Evolutionary conservation across 441 rosid genomes (phyloP), one percentile per base, ranked within the genome.

Genomic region (Adansonia rubrostipa): DNA sequence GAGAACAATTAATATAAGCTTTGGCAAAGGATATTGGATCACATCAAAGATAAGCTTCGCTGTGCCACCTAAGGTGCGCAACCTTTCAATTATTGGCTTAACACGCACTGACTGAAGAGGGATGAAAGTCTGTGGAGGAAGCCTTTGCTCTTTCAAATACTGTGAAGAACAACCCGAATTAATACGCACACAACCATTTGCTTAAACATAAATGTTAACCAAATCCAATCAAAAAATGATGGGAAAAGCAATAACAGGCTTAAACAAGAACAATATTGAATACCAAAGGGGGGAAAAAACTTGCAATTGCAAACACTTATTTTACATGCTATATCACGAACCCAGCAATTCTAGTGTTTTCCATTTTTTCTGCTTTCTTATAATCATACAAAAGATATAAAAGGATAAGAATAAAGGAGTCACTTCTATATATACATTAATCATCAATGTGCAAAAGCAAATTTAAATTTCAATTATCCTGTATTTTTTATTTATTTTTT

Each of bases 61-160:
- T 68, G 97, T 87, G 74, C 99, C 97, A 62, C 93, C 97, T 79
- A 95, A 86, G 64, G 88, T 86, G 80, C 99, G 96, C 81, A 95
- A 81, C 88, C 95, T 88, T 87, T 97, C 99, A 75, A 81, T 58
- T 61, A 94, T 84, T 77, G 94, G 94, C 91, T 97, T 97, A 75
- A 95, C 96, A 77, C 98, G 98, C 79, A 95, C 93, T 22, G 99
- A 90, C 81, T 89, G 97, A 84, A 95, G 94, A 62, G 99, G 99
- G 79, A 95, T 92, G 88, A 97, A 97, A 77, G 99, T 97, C 90
- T 87, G 93, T 77, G 99, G 99, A 84, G 99, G 99, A 91, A 95
- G 98, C 90, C 99, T 86, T 82, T 93, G 96, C 81, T 97, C 98
- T 90, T 95, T 97, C 86, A 97, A 86, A 86, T 95, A 95, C 99